phyloP scores from a whole-genome alignment of 805 yeast genomes.

The Yueomyces sinensis region DNA sequence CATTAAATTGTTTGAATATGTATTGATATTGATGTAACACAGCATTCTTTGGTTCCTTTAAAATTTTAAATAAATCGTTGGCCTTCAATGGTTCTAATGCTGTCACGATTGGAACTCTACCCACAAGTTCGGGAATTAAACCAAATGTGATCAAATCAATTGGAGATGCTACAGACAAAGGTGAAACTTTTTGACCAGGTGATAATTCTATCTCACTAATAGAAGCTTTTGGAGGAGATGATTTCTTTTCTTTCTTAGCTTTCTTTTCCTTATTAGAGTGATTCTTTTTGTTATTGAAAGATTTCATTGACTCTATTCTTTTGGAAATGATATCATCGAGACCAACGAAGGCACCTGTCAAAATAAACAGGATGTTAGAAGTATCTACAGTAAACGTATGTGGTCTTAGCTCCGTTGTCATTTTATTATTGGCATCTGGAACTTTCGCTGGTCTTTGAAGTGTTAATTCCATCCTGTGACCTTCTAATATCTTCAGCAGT shows the following conservation, averaged over 20 bases:
- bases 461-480: constrained; percentile 36
- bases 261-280: constrained; percentile 1
- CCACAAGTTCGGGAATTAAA: constrained; percentile 45
- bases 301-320: constrained; percentile 23
- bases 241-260: constrained; percentile 3
- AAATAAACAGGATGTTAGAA: constrained; percentile 39
- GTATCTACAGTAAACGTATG: constrained; percentile 40
- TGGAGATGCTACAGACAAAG: constrained; percentile 35
- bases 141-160: constrained; percentile 40
- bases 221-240: constrained; percentile 6
- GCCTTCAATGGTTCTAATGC: constrained; percentile 34
- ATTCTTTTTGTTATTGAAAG: constrained; percentile 5
- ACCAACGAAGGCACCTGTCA: constrained; percentile 54
- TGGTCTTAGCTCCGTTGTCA: constrained; percentile 23
- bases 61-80: constrained; percentile 33
- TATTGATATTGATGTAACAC: constrained; percentile 39
- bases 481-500: constrained; percentile 42
- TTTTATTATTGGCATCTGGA: constrained; percentile 11
- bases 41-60: constrained; percentile 45
- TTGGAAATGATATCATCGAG: constrained; percentile 34
- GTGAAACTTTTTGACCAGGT: constrained; percentile 27
- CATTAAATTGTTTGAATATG: constrained; percentile 39
- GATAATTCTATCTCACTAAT: constrained; percentile 24
- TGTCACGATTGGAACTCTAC: constrained; percentile 43
- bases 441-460: constrained; percentile 30